Conservation (phyloP, 257 asterid species). For the Solanum medicagineum region DNA sequence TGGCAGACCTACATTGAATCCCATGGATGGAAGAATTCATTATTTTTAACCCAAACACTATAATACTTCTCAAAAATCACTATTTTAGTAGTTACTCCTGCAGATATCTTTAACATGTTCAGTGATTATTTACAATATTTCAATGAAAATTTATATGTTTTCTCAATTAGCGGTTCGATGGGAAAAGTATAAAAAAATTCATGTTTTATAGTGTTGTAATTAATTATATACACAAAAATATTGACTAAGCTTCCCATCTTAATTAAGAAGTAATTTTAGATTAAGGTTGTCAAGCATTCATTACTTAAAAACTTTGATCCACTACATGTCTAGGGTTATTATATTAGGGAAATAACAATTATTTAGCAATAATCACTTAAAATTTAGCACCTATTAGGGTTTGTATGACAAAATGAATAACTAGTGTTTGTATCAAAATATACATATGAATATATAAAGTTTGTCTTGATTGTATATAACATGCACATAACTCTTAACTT, state of each 20-base stretch:
- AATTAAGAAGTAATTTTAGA: no score
- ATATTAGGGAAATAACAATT: background rate
- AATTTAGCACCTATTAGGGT: background rate
- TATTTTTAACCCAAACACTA: background rate
- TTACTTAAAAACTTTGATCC: no score
- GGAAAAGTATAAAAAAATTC: background rate
- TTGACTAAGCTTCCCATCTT: no score
- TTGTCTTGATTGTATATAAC: background rate
- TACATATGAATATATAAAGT: background rate
- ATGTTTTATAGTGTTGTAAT: no score
- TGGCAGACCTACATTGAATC: background rate
- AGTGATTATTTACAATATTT: no score
- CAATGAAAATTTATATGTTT: no score
- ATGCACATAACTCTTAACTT: background rate
- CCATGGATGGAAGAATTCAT: background rate
- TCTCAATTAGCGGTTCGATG: background rate
- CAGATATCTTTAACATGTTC: background rate
- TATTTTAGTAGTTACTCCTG: background rate
- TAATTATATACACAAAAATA: no score
- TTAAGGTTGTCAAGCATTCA: no score
- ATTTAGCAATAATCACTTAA: background rate
- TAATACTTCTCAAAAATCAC: no score
- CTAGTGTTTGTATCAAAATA: background rate
- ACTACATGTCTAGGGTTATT: no score
- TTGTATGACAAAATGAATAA: background rate